phyloP scores from a whole-genome alignment of 176 grass and related monocot genomes.

The Urochloa ruziziensis region DNA sequence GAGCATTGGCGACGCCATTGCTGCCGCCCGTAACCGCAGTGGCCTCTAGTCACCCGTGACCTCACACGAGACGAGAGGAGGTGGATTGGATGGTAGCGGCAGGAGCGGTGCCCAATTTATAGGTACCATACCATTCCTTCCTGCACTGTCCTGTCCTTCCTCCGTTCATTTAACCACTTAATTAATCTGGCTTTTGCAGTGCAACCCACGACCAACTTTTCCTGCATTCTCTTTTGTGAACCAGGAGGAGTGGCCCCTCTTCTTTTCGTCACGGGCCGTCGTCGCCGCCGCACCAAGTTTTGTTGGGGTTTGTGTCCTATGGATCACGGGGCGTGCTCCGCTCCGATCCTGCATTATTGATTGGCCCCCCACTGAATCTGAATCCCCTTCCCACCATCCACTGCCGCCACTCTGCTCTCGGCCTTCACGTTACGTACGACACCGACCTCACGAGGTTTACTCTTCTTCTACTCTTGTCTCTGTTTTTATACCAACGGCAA shows the following conservation, averaged over 20 bases:
- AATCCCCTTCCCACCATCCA: too few relatives aligned
- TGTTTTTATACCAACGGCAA: too few relatives aligned
- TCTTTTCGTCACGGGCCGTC: neutral
- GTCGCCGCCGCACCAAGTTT: too few relatives aligned
- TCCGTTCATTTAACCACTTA: neutral
- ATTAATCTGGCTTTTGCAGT: neutral
- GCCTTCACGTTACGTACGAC: too few relatives aligned
- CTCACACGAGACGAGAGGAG: neutral
- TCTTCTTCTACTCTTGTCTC: too few relatives aligned
- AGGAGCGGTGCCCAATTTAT: constrained; percentile 6
- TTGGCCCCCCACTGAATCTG: too few relatives aligned
- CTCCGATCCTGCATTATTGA: too few relatives aligned
- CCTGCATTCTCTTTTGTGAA: neutral
- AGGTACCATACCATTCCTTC: neutral
- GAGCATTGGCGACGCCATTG: constrained; percentile 46
- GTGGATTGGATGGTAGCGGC: constrained; percentile 13
- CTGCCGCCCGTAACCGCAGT: neutral
- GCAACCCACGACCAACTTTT: neutral
- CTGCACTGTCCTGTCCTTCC: constrained; percentile 11
- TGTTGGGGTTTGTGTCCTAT: too few relatives aligned
- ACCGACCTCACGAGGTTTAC: too few relatives aligned
- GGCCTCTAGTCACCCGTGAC: neutral
- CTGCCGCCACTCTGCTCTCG: too few relatives aligned
- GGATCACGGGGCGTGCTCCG: too few relatives aligned
- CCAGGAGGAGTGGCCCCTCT: neutral